phyloP scores from a whole-genome alignment of 2,329 filamentous ascomycete species.

The Orbilia brochopaga region DNA sequence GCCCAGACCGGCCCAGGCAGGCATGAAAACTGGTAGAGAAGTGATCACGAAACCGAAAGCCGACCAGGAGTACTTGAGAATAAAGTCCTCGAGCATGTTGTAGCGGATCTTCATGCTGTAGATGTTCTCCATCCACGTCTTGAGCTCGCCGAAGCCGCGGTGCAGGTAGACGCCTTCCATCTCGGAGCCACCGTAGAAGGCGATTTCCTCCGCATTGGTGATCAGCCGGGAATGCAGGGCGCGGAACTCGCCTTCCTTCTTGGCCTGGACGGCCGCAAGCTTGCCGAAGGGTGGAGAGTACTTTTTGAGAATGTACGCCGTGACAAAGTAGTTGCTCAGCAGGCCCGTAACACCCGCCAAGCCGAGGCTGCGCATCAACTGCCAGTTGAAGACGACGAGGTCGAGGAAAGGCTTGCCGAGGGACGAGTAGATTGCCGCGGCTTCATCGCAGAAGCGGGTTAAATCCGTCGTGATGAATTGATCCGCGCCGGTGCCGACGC shows the following conservation, averaged over 20 bases:
- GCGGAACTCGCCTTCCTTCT: slow-evolving; percentile 93
- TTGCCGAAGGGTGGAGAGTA: slow-evolving; percentile 96
- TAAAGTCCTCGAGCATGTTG: slow-evolving; percentile 98
- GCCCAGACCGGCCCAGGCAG: slow-evolving; percentile 86
- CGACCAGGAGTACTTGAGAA: slow-evolving; percentile 96
- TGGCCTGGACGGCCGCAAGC: slow-evolving; percentile 91
- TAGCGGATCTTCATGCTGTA: slow-evolving; percentile 98
- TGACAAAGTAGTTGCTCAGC: slow-evolving; percentile 90
- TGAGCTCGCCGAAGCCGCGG: slow-evolving; percentile 87
- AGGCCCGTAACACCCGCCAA: slow-evolving; percentile 85
- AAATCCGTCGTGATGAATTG: slow-evolving; percentile 98
- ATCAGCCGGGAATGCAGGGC: slow-evolving; percentile 86
- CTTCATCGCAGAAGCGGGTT: slow-evolving; percentile 90
- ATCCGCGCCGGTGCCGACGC: slow-evolving; percentile 87
- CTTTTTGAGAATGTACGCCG: slow-evolving; percentile 83
- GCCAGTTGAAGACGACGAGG: slow-evolving; percentile 96
- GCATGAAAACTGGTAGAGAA: slow-evolving; percentile 89
- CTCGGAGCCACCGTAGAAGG: slow-evolving; percentile 93
- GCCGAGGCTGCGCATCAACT: slow-evolving; percentile 88
- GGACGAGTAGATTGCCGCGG: slow-evolving; percentile 91
- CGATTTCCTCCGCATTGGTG: slow-evolving; percentile 95
- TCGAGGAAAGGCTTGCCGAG: slow-evolving; percentile 98
- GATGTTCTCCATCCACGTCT: slow-evolving; percentile 97
- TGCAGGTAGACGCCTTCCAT: slow-evolving; percentile 94
- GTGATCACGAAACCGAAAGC: slow-evolving; percentile 95